Conservation (phyloP, 768 basidiomycete genomes). For the Serendipita vermifera region DNA sequence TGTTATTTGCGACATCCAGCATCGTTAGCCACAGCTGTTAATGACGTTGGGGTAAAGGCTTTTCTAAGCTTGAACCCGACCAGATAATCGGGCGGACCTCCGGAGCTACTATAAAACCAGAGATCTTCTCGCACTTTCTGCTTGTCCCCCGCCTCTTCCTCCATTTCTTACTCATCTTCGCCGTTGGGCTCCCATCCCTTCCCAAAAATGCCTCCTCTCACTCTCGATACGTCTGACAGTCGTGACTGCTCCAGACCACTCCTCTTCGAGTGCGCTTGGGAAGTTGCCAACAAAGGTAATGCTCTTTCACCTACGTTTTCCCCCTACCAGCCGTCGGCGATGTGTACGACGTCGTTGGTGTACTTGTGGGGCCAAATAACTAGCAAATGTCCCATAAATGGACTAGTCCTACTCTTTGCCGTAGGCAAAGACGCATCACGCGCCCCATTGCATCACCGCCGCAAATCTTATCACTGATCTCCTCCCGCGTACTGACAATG, state of each 20-base stretch:
- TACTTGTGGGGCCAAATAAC: no score
- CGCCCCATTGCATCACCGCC: no score
- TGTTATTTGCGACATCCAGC: no score
- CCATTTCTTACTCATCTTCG: neutral
- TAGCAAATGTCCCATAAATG: no score
- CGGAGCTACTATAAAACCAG: neutral
- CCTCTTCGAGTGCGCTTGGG: conserved; percentile 95
- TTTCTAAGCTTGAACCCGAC: neutral
- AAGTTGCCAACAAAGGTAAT: conserved; percentile 85
- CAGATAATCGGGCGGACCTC: neutral
- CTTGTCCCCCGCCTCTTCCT: neutral
- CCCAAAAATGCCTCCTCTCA: neutral
- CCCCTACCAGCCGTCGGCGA: neutral
- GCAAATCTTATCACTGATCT: no score
- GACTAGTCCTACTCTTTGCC: no score
- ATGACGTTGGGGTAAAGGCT: conserved; percentile 5
- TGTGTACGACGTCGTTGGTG: neutral
- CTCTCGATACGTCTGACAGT: conserved; percentile 19
- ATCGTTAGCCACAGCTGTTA: neutral
- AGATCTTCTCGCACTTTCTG: neutral
- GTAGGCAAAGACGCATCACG: no score
- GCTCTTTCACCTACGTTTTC: no score
- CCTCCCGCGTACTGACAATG: neutral
- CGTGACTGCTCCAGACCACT: conserved; percentile 69
- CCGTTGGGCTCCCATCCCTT: neutral